phyloP scores from a whole-genome alignment of 2,329 filamentous ascomycete species.

The Chalaropsis ovoidea region DNA sequence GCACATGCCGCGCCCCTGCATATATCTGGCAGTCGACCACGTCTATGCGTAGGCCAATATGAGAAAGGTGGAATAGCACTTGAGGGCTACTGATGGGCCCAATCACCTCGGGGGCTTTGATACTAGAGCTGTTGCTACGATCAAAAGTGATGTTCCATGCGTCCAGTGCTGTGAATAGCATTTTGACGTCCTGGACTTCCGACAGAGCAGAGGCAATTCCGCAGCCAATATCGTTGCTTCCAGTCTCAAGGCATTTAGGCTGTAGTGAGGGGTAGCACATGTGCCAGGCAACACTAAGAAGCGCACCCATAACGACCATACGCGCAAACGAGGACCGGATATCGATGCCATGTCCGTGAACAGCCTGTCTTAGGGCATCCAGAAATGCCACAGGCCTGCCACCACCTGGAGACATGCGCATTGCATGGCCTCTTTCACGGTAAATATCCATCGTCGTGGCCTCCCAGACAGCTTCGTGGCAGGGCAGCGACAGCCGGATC shows the following conservation, averaged over 20 bases:
- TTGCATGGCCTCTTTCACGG: constrained; percentile 47
- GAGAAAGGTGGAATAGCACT: constrained; percentile 74
- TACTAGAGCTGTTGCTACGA: constrained; percentile 41
- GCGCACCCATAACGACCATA: constrained; percentile 79
- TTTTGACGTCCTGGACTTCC: constrained; percentile 37
- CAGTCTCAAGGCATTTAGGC: constrained; percentile 60
- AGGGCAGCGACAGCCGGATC: constrained; percentile 74
- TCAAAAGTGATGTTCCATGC: constrained; percentile 83
- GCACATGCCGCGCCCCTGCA: constrained; percentile 63
- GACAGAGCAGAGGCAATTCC: not conserved
- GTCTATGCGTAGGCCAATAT: constrained; percentile 81
- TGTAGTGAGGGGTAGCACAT: constrained; percentile 80
- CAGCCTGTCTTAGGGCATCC: constrained; percentile 70
- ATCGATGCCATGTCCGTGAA: constrained; percentile 69
- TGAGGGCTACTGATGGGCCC: constrained; percentile 67
- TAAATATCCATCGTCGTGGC: constrained; percentile 69
- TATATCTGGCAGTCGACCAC: constrained; percentile 86
- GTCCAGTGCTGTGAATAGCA: constrained; percentile 70
- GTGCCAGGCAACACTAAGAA: constrained; percentile 88
- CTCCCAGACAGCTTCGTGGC: constrained; percentile 78
- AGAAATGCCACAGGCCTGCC: constrained; percentile 71
- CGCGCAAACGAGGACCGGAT: constrained; percentile 74
- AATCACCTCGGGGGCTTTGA: constrained; percentile 42
- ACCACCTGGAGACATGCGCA: constrained; percentile 52
- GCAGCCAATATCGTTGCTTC: not conserved